These are phyloP conservation scores for Psophocarpus tetragonolobus DNA, from an alignment of 306 rosid genomes.

Conservation along the genomic window DNA sequence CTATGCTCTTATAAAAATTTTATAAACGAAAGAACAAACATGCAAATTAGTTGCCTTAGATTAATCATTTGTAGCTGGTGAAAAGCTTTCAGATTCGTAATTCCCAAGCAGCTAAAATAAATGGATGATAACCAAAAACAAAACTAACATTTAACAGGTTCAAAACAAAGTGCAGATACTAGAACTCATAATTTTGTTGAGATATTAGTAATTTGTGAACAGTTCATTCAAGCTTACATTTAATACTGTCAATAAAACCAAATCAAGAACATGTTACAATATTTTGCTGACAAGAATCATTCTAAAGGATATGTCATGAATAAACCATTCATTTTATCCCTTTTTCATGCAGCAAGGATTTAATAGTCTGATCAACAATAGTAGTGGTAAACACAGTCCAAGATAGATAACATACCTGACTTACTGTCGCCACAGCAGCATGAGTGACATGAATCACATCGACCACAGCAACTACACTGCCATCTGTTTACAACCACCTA, in stretches of 20 bases:
- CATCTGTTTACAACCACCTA: slow-evolving; percentile 60
- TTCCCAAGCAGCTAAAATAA: background rate
- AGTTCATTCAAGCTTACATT: background rate
- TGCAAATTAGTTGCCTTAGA: background rate
- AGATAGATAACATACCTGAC: slow-evolving; percentile 46
- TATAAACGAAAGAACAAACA: background rate
- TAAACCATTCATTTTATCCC: slow-evolving; percentile 9
- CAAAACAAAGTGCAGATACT: slow-evolving; percentile 25
- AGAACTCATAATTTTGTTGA: slow-evolving; percentile 19
- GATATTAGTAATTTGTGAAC: background rate
- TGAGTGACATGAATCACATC: slow-evolving; percentile 97
- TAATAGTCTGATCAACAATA: background rate
- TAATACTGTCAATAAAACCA: slow-evolving; percentile 6
- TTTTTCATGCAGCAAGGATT: slow-evolving; percentile 25
- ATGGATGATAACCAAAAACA: background rate
- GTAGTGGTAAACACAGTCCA: slow-evolving; percentile 22
- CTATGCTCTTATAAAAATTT: background rate
- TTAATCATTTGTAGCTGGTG: slow-evolving; percentile 8
- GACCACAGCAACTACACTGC: slow-evolving; percentile 73
- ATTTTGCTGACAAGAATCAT: slow-evolving; percentile 9
- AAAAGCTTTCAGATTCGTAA: background rate
- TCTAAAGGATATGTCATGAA: slow-evolving; percentile 6
- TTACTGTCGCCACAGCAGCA: slow-evolving; percentile 96
- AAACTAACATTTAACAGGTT: background rate
- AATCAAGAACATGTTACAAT: slow-evolving; percentile 4